Base-by-base conservation (phyloP, 2,329 filamentous ascomycete species). In the Huntiella savannae region DNA sequence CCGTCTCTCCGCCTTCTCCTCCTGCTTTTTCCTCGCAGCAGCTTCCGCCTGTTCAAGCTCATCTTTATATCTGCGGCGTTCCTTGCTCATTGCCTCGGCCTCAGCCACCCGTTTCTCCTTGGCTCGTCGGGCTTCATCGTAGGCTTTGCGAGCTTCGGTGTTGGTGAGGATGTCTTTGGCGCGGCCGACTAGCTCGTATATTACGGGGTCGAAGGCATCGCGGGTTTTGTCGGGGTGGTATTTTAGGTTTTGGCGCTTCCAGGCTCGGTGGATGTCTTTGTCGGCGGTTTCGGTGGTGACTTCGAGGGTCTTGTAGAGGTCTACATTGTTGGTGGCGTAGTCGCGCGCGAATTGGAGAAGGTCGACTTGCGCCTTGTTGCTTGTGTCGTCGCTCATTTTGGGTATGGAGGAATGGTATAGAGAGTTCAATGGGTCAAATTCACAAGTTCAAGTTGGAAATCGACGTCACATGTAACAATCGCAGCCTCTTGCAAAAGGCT, bases 171-270 rank as follows among this genome's bases (percentile, higher is more conserved):
- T 74, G 61, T 92, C 85, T 58, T 84, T 77, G n/a, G 85, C 87
- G 51, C 82, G 81, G 57, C 86, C 82, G 49, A 93, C 77, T 1
- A 82, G 69, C 60, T 94, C 82, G 67, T 92, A 96, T 56, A 82
- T 82, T 47, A 79, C 77, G 40, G 83, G 70, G 53, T 91, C 84
- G 55, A 80, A 84, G 34, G 70, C 65, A 45, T 73, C 75, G 52
- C 78, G 74, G 47, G 87, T 78, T 64, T 95, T 94, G 69, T 96
- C 88, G 1, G 88, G 88, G 60, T 96, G 88, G 66, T 87, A 85
- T 57, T 84, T 85, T n/a, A 94, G 68, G 3, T 85, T 85, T 28
- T 79, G 78, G 55, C 83, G 82, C 49, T 85, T 76, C 68, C 88
- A 95, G 39, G 84, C 85, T 53, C 81, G 77, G 52, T 83, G 79